phyloP scores from a whole-genome alignment of 2,329 filamentous ascomycete species.

The Aspergillus versicolor region DNA sequence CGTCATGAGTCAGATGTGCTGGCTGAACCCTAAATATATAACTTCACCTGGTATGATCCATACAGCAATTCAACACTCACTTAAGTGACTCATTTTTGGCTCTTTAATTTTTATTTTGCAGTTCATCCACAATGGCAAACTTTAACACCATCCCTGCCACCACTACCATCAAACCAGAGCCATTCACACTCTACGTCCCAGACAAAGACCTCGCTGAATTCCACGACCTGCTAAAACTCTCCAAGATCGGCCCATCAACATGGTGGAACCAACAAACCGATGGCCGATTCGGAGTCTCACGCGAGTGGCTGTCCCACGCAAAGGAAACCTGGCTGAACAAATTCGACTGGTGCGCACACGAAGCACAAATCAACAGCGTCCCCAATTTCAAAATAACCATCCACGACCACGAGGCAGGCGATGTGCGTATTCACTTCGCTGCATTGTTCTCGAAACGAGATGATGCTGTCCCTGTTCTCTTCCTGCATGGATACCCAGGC shows the following conservation, averaged over 20 bases:
- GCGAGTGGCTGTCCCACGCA: conserved; percentile 47
- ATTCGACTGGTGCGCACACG: conserved; percentile 49
- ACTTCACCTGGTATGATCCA: no score
- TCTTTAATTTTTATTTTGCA: not conserved
- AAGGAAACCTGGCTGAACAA: conserved; percentile 44
- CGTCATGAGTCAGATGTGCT: no score
- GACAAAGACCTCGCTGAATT: conserved; percentile 49
- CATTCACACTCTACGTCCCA: conserved; percentile 45
- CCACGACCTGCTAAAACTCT: conserved; percentile 47
- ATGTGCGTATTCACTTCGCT: conserved; percentile 47
- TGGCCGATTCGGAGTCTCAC: conserved; percentile 46
- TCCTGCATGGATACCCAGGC: conserved; percentile 43
- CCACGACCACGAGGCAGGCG: conserved; percentile 27
- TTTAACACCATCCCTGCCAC: not conserved
- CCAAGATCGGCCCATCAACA: conserved; percentile 49
- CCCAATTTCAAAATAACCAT: conserved; percentile 51
- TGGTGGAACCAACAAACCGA: conserved; percentile 50
- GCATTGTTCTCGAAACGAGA: conserved; percentile 49
- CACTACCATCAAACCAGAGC: conserved; percentile 9
- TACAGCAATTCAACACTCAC: no score
- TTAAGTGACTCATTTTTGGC: no score
- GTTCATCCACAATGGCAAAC: not conserved
- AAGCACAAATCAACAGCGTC: conserved; percentile 49
- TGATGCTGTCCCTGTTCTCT: conserved; percentile 49
- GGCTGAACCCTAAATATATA: no score